phyloP scores from a whole-genome alignment of 1,284 basidiomycete species.

The Trametes polyzona region DNA sequence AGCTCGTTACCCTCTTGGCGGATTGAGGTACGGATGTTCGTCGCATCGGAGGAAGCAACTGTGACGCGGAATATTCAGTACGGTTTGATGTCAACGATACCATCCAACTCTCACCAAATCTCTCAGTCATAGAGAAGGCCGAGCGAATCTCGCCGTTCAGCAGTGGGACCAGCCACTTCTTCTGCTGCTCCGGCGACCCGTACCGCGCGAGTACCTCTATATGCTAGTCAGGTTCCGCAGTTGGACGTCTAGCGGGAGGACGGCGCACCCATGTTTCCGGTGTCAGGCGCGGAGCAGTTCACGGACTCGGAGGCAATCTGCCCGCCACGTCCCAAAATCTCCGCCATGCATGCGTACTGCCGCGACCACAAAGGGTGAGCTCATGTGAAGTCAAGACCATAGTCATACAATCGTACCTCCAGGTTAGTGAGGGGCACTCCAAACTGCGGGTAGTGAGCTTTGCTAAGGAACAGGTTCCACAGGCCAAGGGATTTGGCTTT shows the following conservation, averaged over 20 bases:
- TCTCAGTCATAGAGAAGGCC: slow-evolving; percentile 95
- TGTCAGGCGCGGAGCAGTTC: slow-evolving; percentile 95
- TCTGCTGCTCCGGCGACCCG: slow-evolving; percentile 87
- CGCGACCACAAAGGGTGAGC: too few relatives aligned
- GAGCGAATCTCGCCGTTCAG: slow-evolving; percentile 94
- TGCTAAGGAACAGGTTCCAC: slow-evolving; percentile 98
- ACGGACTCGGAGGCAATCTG: slow-evolving; percentile 85
- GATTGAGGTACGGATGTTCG: slow-evolving; percentile 92
- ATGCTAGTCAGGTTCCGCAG: neutral
- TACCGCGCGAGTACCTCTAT: slow-evolving; percentile 96
- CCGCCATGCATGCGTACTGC: slow-evolving; percentile 96
- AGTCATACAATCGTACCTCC: slow-evolving; percentile 57
- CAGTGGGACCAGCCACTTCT: slow-evolving; percentile 88
- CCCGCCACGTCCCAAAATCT: slow-evolving; percentile 86
- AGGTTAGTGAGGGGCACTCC: slow-evolving; percentile 93
- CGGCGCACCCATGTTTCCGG: slow-evolving; percentile 86
- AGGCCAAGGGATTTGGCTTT: slow-evolving; percentile 89
- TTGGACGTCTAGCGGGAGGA: neutral
- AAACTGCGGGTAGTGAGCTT: slow-evolving; percentile 86
- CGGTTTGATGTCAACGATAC: too few relatives aligned
- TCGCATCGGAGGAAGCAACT: slow-evolving; percentile 97
- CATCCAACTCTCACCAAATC: slow-evolving; percentile 63
- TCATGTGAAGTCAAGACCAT: slow-evolving; percentile 1
- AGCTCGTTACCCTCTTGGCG: slow-evolving; percentile 87
- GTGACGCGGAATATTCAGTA: neutral